Evolutionary conservation across 768 basidiomycete genomes (phyloP).

Genomic region (Leccinum ochraceum): DNA sequence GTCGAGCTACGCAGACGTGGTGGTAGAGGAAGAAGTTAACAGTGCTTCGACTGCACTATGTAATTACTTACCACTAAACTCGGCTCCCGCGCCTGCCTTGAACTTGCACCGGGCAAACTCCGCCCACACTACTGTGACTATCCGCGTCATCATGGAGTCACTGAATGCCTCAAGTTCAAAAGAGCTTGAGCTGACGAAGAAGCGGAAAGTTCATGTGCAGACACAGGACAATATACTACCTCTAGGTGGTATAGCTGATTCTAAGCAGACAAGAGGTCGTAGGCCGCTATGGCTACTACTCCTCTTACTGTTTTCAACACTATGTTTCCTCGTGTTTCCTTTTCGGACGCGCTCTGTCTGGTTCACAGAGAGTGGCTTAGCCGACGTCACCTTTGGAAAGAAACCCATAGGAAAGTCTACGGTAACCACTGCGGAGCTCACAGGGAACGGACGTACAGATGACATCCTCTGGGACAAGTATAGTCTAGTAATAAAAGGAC

Average conservation of each 20-base stretch:
- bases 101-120: neutral
- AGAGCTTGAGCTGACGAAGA: neutral
- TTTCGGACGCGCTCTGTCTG: constrained; percentile 3
- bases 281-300: constrained; percentile 16
- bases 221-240: constrained; percentile 6
- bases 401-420: constrained; percentile 4
- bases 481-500: constrained; percentile 67
- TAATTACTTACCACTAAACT: too few species aligned
- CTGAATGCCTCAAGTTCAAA: neutral
- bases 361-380: neutral
- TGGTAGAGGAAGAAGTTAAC: too few species aligned
- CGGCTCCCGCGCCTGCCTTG: too few species aligned
- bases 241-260: neutral
- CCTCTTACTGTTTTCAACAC: constrained; percentile 10
- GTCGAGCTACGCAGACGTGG: too few species aligned
- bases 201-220: neutral
- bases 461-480: constrained; percentile 65
- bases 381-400: neutral
- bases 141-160: neutral
- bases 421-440: constrained; percentile 9
- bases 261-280: constrained; percentile 8
- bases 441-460: constrained; percentile 37
- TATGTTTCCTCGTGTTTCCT: constrained; percentile 22
- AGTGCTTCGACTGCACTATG: too few species aligned
- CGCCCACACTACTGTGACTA: neutral